Evolutionary conservation across 345 rosid genomes (phyloP), one percentile per base, ranked within the genome.

Genomic region (Lumnitzera littorea): DNA sequence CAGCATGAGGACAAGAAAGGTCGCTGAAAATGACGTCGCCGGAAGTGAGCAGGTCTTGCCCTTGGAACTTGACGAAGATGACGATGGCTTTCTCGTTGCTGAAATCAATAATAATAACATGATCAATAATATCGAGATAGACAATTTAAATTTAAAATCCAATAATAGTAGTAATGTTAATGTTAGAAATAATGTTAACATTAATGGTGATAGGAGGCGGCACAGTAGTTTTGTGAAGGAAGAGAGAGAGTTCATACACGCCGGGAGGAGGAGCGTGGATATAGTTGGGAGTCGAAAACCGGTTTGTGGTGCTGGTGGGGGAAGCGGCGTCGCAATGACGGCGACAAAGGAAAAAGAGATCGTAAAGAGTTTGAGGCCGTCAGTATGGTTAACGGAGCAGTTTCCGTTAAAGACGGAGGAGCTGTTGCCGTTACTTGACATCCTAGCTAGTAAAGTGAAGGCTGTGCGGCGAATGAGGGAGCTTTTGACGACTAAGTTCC

Each of bases 151-250:
- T 7, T 10, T 10, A 13, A 17, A 24, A 16, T n/a, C 24, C 24
- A 52, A 24, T 16, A 52, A 24, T 24, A 24, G 9, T 24, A 1
- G 2, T 13, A 24, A 11, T 2, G 55, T 17, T 17, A 24, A 52
- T 17, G 55, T 15, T 15, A 17, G 15, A 17, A 50, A 7, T 10
- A 52, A 52, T 17, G 16, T n/a, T 11, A 24, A 17, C 3, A 25
- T 14, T 11, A 17, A 14, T 17, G 55, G 55, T 46, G 81, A 82
- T 0, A 62, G 66, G 51, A 72, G 99, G 74, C 80, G 99, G 56
- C 99, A 91, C 70, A 90, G 99, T 61, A 94, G 97, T 66, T 90
- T 94, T 29, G 87, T 86, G n/a, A 79, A 86, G 56, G 97, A 91
- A 61, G 99, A 86, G 3, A 80, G 87, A 55, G 89, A 86, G 36